Evolutionary conservation across 2,329 filamentous ascomycete genomes (phyloP), one percentile per base, ranked within the genome.

Genomic region (Neofusicoccum sp.): DNA sequence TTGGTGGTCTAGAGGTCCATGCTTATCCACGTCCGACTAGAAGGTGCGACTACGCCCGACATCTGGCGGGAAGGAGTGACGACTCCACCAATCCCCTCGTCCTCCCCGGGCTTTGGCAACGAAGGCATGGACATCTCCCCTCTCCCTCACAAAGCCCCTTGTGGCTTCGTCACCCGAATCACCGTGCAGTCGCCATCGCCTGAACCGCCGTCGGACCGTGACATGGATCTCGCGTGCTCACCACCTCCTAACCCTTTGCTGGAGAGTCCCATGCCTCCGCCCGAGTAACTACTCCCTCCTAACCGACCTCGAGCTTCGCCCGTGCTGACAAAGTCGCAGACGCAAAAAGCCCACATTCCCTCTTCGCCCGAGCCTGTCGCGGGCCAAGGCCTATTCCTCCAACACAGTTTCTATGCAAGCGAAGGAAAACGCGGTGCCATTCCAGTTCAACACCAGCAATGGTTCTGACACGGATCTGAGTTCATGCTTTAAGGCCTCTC

Each of bases 91-190:
- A 81, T 96, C 57, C 87, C 86, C 24, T 89, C 91, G 1, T 97
- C 93, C 6, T 96, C 93, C 45, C 92, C 93, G 6, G 86, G 85
- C 60, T 83, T 84, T 36, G 76, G 82, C 59, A 83, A 85, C 63
- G 92, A 96, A 73, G 82, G 86, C 60, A 96, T 98, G 91, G 93
- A 98, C 71, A 87, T 97, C 75, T 97, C 93, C 45, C 93, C 95
- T 40, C 78, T 98, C 41, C 93, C 92, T 63, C 91, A 96, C 80
- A 97, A 96, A 80, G 80, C 84, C 31, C 83, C 89, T 11, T 92
- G 86, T 70, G 82, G 76, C 74, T 78, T 82, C 64, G 71, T 79
- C 48, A 74, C 81, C 31, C 82, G 89, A 66, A 80, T 90, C 64
- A 86, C 89, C 65, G 76, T 91, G 58, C 83, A 86, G 31, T 93